Base-by-base conservation (phyloP, 2,329 filamentous ascomycete species). In the Penicillium sp. region DNA sequence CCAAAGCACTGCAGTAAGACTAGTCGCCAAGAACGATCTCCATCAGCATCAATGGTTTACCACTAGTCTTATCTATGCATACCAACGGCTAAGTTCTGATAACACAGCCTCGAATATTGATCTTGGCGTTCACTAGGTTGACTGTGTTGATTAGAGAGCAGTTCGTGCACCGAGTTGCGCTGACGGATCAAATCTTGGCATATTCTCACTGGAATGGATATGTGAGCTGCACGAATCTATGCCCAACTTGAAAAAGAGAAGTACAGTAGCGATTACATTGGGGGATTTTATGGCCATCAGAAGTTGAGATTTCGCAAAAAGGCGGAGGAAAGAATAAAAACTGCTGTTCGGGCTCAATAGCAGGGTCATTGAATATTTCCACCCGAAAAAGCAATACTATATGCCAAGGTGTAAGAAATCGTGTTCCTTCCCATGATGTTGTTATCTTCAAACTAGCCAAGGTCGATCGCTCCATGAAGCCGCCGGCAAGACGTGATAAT, bases 41-140 rank as follows among this genome's bases (percentile, higher is more conserved):
- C 52, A 23, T 41, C 50, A 38, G 35, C 52, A 41, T 33, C 55
- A 38, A 54, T 62, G 52, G 61, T 56, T 60, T 45, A 43, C 58
- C 41, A 48, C 46, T 54, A 56, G 50, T 59, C 56, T 59, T 56
- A 59, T 56, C 55, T 49, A 35, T 48, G 45, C 19, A 33, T 33
- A n/a, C 29, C 37, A 42, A 57, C 35, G 50, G 13, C 21, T 21
- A 25, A 35, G 4, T 48, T 48, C 21, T 38, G n/a, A 56, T 29
- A n/a, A 54, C 62, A 64, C 61, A 64, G 62, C 62, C 62, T 54
- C 58, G 54, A 46, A 55, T 54, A 10, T 51, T 50, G 1, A 25
- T 35, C 50, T 57, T 54, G 35, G 55, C 42, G 27, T 50, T 62
- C 15, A 48, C 19, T 17, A 35, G 19, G 29, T 48, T 45, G 17